Base-by-base conservation (phyloP, 257 asterid species). In the Avicennia marina region DNA sequence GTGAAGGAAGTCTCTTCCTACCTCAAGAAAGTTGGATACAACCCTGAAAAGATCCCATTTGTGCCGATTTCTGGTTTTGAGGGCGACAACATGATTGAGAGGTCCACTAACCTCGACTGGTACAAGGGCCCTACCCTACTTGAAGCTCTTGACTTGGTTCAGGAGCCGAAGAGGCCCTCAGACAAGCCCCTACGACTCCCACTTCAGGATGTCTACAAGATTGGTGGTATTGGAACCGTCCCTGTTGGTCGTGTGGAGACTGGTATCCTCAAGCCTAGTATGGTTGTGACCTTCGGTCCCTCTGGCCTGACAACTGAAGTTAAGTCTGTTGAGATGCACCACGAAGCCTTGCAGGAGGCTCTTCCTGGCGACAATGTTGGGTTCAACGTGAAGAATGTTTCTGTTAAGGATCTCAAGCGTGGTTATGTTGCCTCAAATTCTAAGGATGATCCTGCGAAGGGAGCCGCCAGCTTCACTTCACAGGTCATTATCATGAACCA, bases 151-250 rank as follows among this genome's bases (percentile, higher is more conserved):
- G 78, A 73, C 72, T 18, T 11, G 72, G 53, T 73, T 21, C 36
- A 22, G 11, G 78, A 73, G 68, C 78, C 78, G 29, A 73, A 73
- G 78, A 58, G 75, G 63, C 79, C 79, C 17, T 32, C 72, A 9
- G 79, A 73, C 69, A 73, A 73, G 69, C 79, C 79, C 50, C 75
- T 73, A 5, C 79, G 83, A 32, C 79, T 72, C 36, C 83, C 83
- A 19, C 83, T 77, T 39, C 79, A 77, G 74, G 83, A 77, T 54
- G 83, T 77, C 1, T 76, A 76, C 74, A 76, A 76, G 71, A 76
- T 76, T 61, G 82, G 78, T 44, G 78, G 78, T 58, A 73, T 73
- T 58, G 78, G 78, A 6, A 73, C 78, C 21, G 78, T 73, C 2
- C 78, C 78, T 1, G 78, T 68, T 0, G 75, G 78, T 52, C 67